A percentile compares a stretch with the other conserved stretches of the same genome.
These are phyloP conservation scores for Sarcodon aspratus DNA, from an alignment of 768 basidiomycete genomes.

Conservation along the genomic window DNA sequence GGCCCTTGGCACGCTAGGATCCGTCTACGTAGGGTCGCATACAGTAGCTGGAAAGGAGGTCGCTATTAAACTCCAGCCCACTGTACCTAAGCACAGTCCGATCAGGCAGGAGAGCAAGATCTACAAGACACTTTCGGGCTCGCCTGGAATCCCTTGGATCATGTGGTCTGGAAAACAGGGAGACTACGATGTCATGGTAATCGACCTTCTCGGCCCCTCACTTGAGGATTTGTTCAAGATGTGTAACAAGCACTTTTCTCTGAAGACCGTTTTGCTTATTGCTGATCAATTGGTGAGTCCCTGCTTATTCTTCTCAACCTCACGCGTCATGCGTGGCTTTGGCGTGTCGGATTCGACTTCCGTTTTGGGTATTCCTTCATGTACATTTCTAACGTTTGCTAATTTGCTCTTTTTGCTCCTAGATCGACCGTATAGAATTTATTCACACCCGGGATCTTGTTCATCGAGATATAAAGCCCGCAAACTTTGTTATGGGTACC, in stretches of 20 bases:
- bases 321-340: not conserved
- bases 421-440: conserved; percentile 95
- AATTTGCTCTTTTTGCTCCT: conserved; percentile 7
- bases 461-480: conserved; percentile 97
- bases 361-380: conserved; percentile 3
- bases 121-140: conserved; percentile 85
- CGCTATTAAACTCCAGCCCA: conserved; percentile 75
- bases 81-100: conserved; percentile 42
- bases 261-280: conserved; percentile 90
- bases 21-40: conserved; percentile 71
- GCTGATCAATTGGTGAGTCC: conserved; percentile 84
- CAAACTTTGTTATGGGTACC: conserved; percentile 96
- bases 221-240: conserved; percentile 81
- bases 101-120: conserved; percentile 86
- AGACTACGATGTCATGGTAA: conserved; percentile 96
- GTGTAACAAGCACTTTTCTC: conserved; percentile 84
- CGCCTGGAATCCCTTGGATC: conserved; percentile 83
- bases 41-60: conserved; percentile 77
- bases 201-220: conserved; percentile 89
- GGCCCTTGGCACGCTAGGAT: conserved; percentile 29
- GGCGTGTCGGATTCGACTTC: not conserved
- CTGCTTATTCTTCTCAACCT: not conserved
- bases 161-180: conserved; percentile 88
- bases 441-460: conserved; percentile 92
- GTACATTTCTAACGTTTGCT: conserved; percentile 7